A percentile compares a stretch with the other conserved stretches of the same genome.
Conservation (phyloP, 805 yeast genomes). For the Ogataea methylovora region DNA sequence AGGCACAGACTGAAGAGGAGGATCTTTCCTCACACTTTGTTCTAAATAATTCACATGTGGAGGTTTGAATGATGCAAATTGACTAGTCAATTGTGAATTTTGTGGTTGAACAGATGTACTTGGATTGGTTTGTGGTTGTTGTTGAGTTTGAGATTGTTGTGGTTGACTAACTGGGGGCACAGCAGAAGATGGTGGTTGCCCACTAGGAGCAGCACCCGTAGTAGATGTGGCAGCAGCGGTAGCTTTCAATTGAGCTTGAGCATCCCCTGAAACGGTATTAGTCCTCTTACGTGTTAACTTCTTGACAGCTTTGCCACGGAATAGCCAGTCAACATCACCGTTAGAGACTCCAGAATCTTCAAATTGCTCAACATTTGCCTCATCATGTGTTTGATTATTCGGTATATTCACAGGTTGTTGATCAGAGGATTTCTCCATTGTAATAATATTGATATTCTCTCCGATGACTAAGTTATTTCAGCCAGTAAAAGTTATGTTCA, state of each 20-base stretch:
- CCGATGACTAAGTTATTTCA: not conserved
- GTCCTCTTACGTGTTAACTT: slow-evolving; percentile 39
- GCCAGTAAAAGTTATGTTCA: slow-evolving; percentile 1
- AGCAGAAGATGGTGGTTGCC: not conserved
- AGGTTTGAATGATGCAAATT: too few species aligned
- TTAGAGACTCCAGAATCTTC: slow-evolving; percentile 48
- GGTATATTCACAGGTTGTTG: not conserved
- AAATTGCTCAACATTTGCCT: slow-evolving; percentile 4
- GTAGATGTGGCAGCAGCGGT: slow-evolving; percentile 1
- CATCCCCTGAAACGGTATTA: slow-evolving; percentile 21
- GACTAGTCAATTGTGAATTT: not conserved
- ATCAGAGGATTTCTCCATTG: not conserved
- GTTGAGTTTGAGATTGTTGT: not conserved
- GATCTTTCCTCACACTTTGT: not conserved
- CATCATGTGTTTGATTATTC: not conserved
- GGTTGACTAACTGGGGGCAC: too few species aligned
- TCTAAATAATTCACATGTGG: too few species aligned
- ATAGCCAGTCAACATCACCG: slow-evolving; percentile 81
- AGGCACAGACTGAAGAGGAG: not conserved
- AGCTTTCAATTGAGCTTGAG: slow-evolving; percentile 20
- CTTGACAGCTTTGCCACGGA: slow-evolving; percentile 63
- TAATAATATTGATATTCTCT: not conserved
- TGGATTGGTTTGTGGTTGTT: not conserved
- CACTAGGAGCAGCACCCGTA: not conserved
- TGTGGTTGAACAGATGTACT: not conserved